phyloP scores from a whole-genome alignment of 805 yeast species.

The Candida incommunis region DNA sequence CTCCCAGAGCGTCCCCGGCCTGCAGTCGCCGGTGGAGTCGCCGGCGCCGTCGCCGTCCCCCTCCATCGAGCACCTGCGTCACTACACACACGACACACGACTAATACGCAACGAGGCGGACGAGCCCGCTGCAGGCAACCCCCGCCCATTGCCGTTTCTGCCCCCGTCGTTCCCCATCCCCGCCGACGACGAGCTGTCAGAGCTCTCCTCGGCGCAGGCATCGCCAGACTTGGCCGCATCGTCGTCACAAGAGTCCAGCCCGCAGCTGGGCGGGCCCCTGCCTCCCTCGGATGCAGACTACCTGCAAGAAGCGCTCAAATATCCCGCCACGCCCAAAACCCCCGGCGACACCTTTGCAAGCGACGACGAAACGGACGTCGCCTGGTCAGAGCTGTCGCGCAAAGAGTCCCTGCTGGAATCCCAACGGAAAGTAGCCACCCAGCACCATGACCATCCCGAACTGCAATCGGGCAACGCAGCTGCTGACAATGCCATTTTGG shows the following conservation, averaged over 20 bases:
- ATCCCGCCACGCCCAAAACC: not conserved
- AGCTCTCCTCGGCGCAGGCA: not conserved
- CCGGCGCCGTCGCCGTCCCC: too few species aligned
- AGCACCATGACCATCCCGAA: constrained; percentile 5
- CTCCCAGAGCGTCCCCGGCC: too few species aligned
- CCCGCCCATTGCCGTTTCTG: not conserved
- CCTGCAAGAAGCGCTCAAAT: not conserved
- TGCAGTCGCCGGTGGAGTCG: too few species aligned
- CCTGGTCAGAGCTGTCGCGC: constrained; percentile 4
- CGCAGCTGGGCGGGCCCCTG: not conserved
- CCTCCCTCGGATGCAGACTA: not conserved
- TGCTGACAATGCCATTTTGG: not conserved
- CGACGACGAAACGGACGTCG: not conserved
- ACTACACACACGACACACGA: too few species aligned
- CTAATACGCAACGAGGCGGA: too few species aligned
- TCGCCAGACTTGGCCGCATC: not conserved
- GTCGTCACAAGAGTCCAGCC: not conserved
- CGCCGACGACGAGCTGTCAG: not conserved
- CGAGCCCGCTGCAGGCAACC: too few species aligned
- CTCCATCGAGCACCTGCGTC: too few species aligned
- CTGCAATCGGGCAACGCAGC: not conserved
- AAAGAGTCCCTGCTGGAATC: constrained; percentile 14
- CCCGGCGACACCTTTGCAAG: not conserved
- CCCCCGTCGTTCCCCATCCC: not conserved
- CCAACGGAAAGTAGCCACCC: constrained; percentile 10